Percentiles rank a stretch among this genome's conserved stretches.
phyloP scores from a whole-genome alignment of 768 basidiomycete species.

The Tremella fuciformis region DNA sequence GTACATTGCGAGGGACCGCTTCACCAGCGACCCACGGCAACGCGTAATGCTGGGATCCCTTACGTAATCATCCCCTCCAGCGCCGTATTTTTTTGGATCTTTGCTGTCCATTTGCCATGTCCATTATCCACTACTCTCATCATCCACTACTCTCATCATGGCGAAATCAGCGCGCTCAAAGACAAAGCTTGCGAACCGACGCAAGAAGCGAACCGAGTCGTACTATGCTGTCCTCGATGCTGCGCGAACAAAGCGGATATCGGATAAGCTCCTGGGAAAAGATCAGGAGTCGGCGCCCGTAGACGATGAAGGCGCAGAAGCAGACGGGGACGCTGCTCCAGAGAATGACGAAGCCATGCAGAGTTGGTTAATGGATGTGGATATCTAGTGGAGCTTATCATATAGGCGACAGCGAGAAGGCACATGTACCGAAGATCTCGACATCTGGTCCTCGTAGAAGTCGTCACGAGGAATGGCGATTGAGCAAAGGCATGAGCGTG shows the following conservation, averaged over 20 bases:
- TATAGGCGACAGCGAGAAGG: conserved; percentile 35
- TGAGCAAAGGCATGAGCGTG: conserved; percentile 63
- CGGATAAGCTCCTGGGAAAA: conserved; percentile 37
- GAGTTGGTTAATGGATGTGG: conserved; percentile 28
- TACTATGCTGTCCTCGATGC: conserved; percentile 46
- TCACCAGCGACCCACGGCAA: too few species aligned
- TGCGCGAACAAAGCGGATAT: conserved; percentile 37
- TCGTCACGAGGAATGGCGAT: conserved; percentile 76
- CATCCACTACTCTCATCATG: conserved; percentile 26
- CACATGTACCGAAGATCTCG: conserved; percentile 58
- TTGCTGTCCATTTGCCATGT: background rate
- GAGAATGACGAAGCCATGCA: conserved; percentile 32
- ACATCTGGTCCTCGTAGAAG: conserved; percentile 78
- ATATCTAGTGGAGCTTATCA: background rate
- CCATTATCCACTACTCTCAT: background rate
- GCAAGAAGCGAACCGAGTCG: conserved; percentile 40
- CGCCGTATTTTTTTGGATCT: too few species aligned
- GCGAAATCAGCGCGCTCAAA: conserved; percentile 51
- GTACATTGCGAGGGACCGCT: background rate
- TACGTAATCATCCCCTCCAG: too few species aligned
- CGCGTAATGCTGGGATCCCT: too few species aligned
- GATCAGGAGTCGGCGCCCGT: conserved; percentile 38
- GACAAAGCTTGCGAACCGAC: conserved; percentile 38
- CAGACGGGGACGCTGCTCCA: conserved; percentile 20
- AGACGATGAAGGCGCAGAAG: conserved; percentile 34